Base-by-base conservation (phyloP, 371 early-diverging fungal species). In the Mucor irregularis region DNA sequence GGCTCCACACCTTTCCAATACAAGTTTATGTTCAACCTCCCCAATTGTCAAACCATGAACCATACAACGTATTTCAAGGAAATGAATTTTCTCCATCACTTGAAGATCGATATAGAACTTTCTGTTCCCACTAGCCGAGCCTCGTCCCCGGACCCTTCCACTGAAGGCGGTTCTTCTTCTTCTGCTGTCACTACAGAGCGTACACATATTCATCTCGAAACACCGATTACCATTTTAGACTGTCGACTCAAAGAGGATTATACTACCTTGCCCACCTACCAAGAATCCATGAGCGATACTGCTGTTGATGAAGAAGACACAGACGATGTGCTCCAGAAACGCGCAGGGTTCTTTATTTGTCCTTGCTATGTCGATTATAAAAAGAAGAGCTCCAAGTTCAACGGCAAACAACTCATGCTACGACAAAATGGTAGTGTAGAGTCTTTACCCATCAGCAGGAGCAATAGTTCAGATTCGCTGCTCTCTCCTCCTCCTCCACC, bases 141-240 rank as follows among this genome's bases (percentile, higher is more conserved):
- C 19, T n/a, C 30, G n/a, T n/a, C n/a, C n/a, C n/a, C 17, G 13
- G 17, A 11, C n/a, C n/a, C n/a, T 22, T 21, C 49, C n/a, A 29
- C 43, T 26, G 38, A 37, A 25, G 16, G 16, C 5, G 38, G 26
- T 29, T n/a, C 64, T 1, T 33, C 31, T 9, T 29, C 21, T 2
- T 22, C 53, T 17, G 35, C 28, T 2, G 30, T 40, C 1, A 26
- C 43, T 0, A 28, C 25, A 5, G 29, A 60, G 28, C 37, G 67
- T 21, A 56, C 49, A 1, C 47, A 62, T 30, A 61, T 78, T 11
- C 72, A 68, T 25, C 55, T 76, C 4, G 77, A 73, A 30, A 67
- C 66, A n/a, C 77, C 77, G 11, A 71, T 76, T 42, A 73, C 77
- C 4, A 76, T 76, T 25, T 52, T 76, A 1, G 77, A 76, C 35